phyloP scores from a whole-genome alignment of 2,329 filamentous ascomycete genomes.

The Monosporascus sp. region DNA sequence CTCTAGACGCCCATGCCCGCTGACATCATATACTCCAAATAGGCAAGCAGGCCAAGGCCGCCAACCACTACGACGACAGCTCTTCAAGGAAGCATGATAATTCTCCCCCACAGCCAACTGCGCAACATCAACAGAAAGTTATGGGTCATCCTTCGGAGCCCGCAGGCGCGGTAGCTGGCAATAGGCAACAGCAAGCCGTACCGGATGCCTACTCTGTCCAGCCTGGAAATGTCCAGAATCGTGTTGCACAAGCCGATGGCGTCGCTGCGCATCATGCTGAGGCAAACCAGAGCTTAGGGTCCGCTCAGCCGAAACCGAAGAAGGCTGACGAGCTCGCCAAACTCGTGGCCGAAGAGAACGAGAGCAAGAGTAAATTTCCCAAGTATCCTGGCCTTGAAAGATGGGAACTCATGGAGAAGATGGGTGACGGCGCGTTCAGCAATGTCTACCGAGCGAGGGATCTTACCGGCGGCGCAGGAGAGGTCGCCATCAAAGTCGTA shows the following conservation, averaged over 20 bases:
- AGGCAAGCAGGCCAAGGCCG: slow-evolving; percentile 83
- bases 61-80: slow-evolving; percentile 50
- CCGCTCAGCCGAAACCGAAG: slow-evolving; percentile 34
- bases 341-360: slow-evolving; percentile 87
- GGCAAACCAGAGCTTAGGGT: slow-evolving; percentile 49
- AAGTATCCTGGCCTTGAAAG: slow-evolving; percentile 78
- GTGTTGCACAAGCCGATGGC: slow-evolving; percentile 62
- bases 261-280: slow-evolving; percentile 58
- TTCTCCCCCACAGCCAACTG: slow-evolving; percentile 38
- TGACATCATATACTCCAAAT: slow-evolving; percentile 27
- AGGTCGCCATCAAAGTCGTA: slow-evolving; percentile 97
- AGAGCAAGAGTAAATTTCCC: slow-evolving; percentile 78
- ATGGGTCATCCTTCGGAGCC: slow-evolving; percentile 44
- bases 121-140: slow-evolving; percentile 52
- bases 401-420: slow-evolving; percentile 88
- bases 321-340: slow-evolving; percentile 64
- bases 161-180: slow-evolving; percentile 37
- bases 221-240: slow-evolving; percentile 56
- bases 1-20: slow-evolving; percentile 16
- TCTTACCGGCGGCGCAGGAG: slow-evolving; percentile 59
- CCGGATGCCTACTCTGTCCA: slow-evolving; percentile 57
- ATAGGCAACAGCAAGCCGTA: slow-evolving; percentile 37
- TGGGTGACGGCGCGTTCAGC: slow-evolving; percentile 98
- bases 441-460: slow-evolving; percentile 93
- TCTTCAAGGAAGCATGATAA: slow-evolving; percentile 47